Percentiles rank a stretch among this genome's conserved stretches.
Conservation (phyloP, 495 filamentous ascomycete genomes). For the Penicillium pancosmium region DNA sequence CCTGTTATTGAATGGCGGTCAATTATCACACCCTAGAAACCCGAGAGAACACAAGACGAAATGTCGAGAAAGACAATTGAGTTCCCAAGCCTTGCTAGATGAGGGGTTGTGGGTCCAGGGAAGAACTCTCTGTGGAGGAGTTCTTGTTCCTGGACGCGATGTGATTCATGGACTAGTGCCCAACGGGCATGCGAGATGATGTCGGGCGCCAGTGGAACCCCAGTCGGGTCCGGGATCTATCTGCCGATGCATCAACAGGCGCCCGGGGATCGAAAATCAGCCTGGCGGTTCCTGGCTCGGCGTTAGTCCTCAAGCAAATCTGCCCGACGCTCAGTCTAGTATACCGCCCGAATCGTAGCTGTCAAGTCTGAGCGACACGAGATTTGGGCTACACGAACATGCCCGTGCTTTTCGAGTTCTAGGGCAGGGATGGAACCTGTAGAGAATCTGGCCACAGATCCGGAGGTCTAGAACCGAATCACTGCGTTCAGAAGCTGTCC, state of each 20-base stretch:
- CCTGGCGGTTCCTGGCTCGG: conserved; percentile 30
- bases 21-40: not conserved
- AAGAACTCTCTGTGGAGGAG: not conserved
- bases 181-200: conserved; percentile 29
- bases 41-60: not conserved
- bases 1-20: not conserved
- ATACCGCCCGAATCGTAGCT: conserved; percentile 10
- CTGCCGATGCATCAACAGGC: conserved; percentile 22
- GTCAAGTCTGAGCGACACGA: conserved; percentile 17
- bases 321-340: conserved; percentile 26
- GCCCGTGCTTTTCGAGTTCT: not conserved
- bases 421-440: not conserved
- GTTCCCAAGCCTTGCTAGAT: not conserved
- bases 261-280: conserved; percentile 22
- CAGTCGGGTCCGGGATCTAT: conserved; percentile 18
- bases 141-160: conserved; percentile 12
- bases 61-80: not conserved
- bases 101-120: not conserved
- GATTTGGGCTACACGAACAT: conserved; percentile 10
- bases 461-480: not conserved
- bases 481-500: not conserved
- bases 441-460: not conserved
- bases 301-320: conserved; percentile 31
- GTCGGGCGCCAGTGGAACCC: conserved; percentile 18
- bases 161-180: conserved; percentile 23